Evolutionary conservation across 768 basidiomycete species (phyloP).

Genomic region (Tricholomella constricta): DNA sequence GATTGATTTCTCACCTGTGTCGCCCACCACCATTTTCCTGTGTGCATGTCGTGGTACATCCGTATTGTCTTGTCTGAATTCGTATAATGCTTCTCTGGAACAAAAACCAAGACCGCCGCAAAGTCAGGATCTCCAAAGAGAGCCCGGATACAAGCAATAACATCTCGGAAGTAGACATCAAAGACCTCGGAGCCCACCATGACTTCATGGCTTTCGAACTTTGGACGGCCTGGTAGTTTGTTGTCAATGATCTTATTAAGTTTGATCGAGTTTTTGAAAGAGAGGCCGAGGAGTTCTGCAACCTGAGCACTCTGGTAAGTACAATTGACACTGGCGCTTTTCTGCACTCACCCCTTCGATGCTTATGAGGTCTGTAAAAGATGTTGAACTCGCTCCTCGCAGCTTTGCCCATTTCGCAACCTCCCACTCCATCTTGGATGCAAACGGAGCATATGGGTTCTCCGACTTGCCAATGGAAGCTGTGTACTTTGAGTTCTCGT

Average conservation of each 20-base stretch:
- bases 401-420: slow-evolving; percentile 42
- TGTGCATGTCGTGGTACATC: slow-evolving; percentile 45
- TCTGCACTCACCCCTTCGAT: slow-evolving; percentile 36
- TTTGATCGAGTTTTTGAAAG: slow-evolving; percentile 24
- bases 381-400: slow-evolving; percentile 34
- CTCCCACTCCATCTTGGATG: slow-evolving; percentile 38
- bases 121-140: slow-evolving; percentile 38
- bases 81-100: slow-evolving; percentile 40
- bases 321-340: background rate
- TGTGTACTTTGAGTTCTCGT: slow-evolving; percentile 2
- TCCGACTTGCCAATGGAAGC: background rate
- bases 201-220: slow-evolving; percentile 28
- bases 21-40: slow-evolving; percentile 53
- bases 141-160: slow-evolving; percentile 36
- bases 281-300: slow-evolving; percentile 26
- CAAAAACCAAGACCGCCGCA: slow-evolving; percentile 28
- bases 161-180: slow-evolving; percentile 34
- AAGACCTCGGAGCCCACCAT: slow-evolving; percentile 26
- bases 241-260: slow-evolving; percentile 32
- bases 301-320: slow-evolving; percentile 19
- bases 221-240: slow-evolving; percentile 19
- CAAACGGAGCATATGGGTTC: slow-evolving; percentile 33
- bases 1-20: slow-evolving; percentile 42
- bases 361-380: slow-evolving; percentile 36
- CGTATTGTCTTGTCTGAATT: slow-evolving; percentile 14